Evolutionary conservation across 352 stramenopile genomes (phyloP).

Genomic region (Phytophthora constricta): DNA sequence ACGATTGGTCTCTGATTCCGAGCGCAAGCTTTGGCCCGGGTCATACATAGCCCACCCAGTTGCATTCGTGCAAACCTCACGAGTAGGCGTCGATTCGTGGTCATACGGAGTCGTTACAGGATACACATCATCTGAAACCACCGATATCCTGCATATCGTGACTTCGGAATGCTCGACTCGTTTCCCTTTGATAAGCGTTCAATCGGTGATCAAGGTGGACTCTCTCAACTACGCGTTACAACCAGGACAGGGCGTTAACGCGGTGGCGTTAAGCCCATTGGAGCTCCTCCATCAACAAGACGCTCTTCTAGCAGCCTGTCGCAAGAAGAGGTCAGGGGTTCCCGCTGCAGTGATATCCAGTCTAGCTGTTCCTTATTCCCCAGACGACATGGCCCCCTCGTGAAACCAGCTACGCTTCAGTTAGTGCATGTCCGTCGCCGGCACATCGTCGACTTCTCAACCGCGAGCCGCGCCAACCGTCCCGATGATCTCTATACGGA

Average conservation of each 20-base stretch:
- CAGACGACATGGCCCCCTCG: constrained; percentile 4
- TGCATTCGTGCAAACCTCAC: constrained; percentile 1
- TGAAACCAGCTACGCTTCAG: constrained; percentile 4
- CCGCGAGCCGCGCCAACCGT: neutral
- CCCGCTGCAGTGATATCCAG: neutral
- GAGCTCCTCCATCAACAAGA: constrained; percentile 19
- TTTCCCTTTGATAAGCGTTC: neutral
- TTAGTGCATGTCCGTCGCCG: constrained; percentile 5
- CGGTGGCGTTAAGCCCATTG: constrained; percentile 3
- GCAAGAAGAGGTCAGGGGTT: neutral
- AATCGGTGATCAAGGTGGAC: constrained; percentile 20
- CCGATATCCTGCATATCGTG: constrained; percentile 1
- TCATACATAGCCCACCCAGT: constrained; percentile 9
- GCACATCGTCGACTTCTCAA: constrained; percentile 11
- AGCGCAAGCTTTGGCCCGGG: constrained; percentile 12
- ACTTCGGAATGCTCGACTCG: neutral
- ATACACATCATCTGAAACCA: constrained; percentile 6
- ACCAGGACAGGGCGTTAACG: constrained; percentile 1
- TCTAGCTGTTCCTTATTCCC: neutral
- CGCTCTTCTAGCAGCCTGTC: neutral
- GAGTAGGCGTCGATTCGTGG: neutral
- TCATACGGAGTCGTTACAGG: constrained; percentile 11
- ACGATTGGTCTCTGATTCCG: neutral
- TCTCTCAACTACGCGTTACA: constrained; percentile 9
- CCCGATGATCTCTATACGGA: neutral